Percentiles rank a stretch among this genome's conserved stretches.
These are phyloP conservation scores for Pleomassaria siparia DNA, from an alignment of 2,329 filamentous ascomycete genomes.

Conservation along the genomic window DNA sequence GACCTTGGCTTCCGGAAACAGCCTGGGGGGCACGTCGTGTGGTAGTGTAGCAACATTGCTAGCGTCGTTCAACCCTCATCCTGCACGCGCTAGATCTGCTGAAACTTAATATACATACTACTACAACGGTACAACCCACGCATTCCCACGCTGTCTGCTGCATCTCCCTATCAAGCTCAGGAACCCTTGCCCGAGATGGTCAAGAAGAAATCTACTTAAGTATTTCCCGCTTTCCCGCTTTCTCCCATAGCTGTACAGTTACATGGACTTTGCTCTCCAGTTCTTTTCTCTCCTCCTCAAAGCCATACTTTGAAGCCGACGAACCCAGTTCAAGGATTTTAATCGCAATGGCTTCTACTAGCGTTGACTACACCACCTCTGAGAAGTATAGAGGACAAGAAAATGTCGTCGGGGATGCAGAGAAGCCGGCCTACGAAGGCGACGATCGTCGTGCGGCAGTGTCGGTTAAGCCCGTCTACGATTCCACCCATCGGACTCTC, in stretches of 20 bases:
- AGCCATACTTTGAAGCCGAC: slow-evolving; percentile 26
- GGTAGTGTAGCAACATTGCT: slow-evolving; percentile 10
- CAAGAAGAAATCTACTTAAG: slow-evolving; percentile 5
- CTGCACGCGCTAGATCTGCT: slow-evolving; percentile 18
- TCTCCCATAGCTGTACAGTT: slow-evolving; percentile 10
- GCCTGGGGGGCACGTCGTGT: too few species aligned
- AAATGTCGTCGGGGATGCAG: slow-evolving; percentile 19
- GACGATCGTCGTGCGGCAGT: slow-evolving; percentile 23
- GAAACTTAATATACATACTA: slow-evolving; percentile 27
- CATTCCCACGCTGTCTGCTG: slow-evolving; percentile 10
- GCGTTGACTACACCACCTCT: slow-evolving; percentile 30
- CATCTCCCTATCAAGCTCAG: slow-evolving; percentile 9
- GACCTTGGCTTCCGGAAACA: slow-evolving; percentile 10
- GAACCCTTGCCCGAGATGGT: slow-evolving; percentile 8
- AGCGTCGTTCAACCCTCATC: slow-evolving; percentile 4
- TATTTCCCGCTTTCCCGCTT: neutral
- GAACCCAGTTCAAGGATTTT: slow-evolving; percentile 4
- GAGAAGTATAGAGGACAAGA: slow-evolving; percentile 20
- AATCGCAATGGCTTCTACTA: slow-evolving; percentile 37
- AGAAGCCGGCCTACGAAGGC: slow-evolving; percentile 27
- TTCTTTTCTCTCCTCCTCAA: slow-evolving; percentile 42
- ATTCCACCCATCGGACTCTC: slow-evolving; percentile 48
- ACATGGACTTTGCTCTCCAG: slow-evolving; percentile 36
- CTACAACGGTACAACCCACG: slow-evolving; percentile 21
- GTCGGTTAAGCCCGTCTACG: slow-evolving; percentile 34